These are phyloP conservation scores for Pistacia vera DNA, from an alignment of 345 rosid species.

Conservation along the genomic window DNA sequence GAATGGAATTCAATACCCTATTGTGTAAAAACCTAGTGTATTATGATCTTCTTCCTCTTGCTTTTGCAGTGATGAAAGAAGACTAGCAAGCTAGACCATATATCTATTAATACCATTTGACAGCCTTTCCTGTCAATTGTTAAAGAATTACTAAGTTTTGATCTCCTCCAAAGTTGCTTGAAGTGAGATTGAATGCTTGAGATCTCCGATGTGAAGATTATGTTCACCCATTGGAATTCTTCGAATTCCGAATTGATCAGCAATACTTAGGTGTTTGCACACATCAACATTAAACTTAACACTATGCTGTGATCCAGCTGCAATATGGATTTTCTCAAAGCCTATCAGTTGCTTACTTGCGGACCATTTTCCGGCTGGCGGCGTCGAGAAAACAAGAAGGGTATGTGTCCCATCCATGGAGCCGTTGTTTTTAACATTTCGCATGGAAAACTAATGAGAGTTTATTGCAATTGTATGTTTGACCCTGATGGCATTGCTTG, in stretches of 20 bases:
- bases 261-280: slow-evolving; percentile 81
- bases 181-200: slow-evolving; percentile 77
- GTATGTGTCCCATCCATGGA: slow-evolving; percentile 74
- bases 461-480: slow-evolving; percentile 57
- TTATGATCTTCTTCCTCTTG: not conserved
- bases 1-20: too few species aligned
- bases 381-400: slow-evolving; percentile 60
- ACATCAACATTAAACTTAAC: slow-evolving; percentile 57
- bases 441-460: slow-evolving; percentile 44
- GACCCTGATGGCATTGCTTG: slow-evolving; percentile 42
- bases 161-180: slow-evolving; percentile 46
- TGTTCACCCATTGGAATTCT: slow-evolving; percentile 93
- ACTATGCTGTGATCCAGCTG: slow-evolving; percentile 51
- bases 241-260: slow-evolving; percentile 70
- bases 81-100: not conserved
- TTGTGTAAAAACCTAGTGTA: too few species aligned
- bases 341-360: slow-evolving; percentile 61
- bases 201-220: slow-evolving; percentile 66
- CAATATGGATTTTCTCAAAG: slow-evolving; percentile 66
- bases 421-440: slow-evolving; percentile 77
- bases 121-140: not conserved
- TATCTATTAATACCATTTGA: too few species aligned
- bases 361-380: slow-evolving; percentile 58
- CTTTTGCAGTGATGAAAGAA: slow-evolving; percentile 2
- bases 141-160: slow-evolving; percentile 18